A percentile compares a stretch with the other conserved stretches of the same genome.
Evolutionary conservation across 106 monocot species (phyloP).

Genomic region (Apostasia shenzhenica): DNA sequence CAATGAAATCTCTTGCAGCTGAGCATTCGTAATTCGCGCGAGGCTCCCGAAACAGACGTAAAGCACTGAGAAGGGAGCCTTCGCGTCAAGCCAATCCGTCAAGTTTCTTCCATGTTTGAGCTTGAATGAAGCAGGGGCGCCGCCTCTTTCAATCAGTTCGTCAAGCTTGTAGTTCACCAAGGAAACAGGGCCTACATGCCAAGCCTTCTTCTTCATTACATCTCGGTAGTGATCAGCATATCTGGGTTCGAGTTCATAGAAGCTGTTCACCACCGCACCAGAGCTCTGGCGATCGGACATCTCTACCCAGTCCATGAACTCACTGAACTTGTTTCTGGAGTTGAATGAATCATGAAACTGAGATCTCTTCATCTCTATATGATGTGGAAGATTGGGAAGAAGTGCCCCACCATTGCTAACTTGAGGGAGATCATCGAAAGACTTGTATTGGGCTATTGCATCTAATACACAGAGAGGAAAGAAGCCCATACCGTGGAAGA

Average conservation of each 20-base stretch:
- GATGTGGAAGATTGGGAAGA: conserved; percentile 5
- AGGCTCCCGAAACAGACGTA: conserved; percentile 15
- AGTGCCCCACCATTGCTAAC: neutral
- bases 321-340: neutral
- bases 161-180: neutral
- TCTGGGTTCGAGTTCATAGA: conserved; percentile 12
- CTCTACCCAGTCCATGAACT: neutral
- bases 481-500: conserved; percentile 22
- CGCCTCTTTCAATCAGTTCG: neutral
- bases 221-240: conserved; percentile 2
- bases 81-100: conserved; percentile 3
- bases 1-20: neutral
- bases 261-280: conserved; percentile 12
- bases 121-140: neutral
- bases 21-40: neutral
- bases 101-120: neutral
- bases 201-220: neutral
- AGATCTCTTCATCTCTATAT: conserved; percentile 7
- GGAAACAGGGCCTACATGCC: conserved; percentile 9
- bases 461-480: conserved; percentile 11
- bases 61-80: neutral
- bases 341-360: conserved; percentile 1
- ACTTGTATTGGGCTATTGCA: neutral
- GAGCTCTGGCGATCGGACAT: neutral
- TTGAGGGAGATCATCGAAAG: neutral